Percentiles rank a stretch among this genome's conserved stretches.
Conservation (phyloP, 352 stramenopile genomes). For the Pythium angustatum region DNA sequence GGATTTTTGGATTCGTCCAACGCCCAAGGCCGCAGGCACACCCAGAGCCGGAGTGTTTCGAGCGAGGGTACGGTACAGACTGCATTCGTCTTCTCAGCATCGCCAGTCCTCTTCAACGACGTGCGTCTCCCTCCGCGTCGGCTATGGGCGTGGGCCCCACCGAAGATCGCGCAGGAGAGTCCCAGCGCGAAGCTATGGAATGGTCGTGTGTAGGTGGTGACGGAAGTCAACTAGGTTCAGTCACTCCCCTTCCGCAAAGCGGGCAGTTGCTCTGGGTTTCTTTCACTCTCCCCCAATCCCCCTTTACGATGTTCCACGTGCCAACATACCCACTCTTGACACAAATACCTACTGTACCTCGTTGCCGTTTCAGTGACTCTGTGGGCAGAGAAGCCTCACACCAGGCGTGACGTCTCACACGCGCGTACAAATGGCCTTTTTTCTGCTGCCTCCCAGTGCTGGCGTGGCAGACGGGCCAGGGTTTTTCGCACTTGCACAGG, state of each 20-base stretch:
- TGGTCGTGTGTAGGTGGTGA: too few species aligned
- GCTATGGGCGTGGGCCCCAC: too few species aligned
- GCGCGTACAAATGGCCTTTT: slow-evolving; percentile 30
- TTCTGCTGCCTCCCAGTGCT: slow-evolving; percentile 19
- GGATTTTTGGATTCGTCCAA: neutral
- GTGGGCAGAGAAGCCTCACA: slow-evolving; percentile 15
- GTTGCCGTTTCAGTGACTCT: slow-evolving; percentile 33
- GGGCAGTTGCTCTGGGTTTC: slow-evolving; percentile 26
- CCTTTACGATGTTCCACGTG: slow-evolving; percentile 9
- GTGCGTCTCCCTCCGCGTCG: too few species aligned
- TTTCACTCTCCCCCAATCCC: slow-evolving; percentile 16
- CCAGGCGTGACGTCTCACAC: slow-evolving; percentile 26
- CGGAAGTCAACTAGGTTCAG: too few species aligned
- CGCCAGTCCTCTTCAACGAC: neutral
- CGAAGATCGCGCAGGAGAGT: too few species aligned
- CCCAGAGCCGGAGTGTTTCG: slow-evolving; percentile 6
- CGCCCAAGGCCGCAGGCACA: too few species aligned
- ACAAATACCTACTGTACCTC: slow-evolving; percentile 27
- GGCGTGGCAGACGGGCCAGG: slow-evolving; percentile 21
- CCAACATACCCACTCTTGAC: slow-evolving; percentile 26
- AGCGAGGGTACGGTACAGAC: neutral
- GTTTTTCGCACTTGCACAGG: slow-evolving; percentile 26
- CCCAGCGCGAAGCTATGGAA: too few species aligned
- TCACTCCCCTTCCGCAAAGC: neutral
- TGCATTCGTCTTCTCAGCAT: neutral